Percentiles rank a stretch among this genome's conserved stretches.
These are phyloP conservation scores for Epipyxis sp. DNA, from an alignment of 108 stramenopile species.

Conservation along the genomic window DNA sequence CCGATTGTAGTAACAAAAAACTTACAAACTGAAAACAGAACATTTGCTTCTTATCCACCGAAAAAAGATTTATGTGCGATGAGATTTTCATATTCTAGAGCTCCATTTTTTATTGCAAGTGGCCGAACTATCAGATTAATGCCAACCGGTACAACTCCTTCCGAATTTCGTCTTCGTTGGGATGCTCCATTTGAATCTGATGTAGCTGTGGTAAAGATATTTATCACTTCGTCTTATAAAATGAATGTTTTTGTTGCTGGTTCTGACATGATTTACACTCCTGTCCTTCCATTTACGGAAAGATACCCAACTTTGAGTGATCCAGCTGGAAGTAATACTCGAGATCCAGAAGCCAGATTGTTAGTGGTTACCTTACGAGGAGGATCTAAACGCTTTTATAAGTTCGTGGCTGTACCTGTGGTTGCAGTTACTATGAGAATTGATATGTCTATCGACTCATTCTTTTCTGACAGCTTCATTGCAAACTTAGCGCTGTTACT, in stretches of 20 bases:
- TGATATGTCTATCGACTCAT: background rate
- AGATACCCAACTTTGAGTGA: slow-evolving; percentile 7
- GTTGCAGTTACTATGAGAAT: slow-evolving; percentile 27
- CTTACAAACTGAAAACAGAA: background rate
- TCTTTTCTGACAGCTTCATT: slow-evolving; percentile 10
- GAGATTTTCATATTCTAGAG: slow-evolving; percentile 24
- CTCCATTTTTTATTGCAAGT: background rate
- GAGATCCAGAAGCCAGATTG: slow-evolving; percentile 11
- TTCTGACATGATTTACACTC: background rate
- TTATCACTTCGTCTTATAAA: slow-evolving; percentile 3
- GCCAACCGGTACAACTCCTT: slow-evolving; percentile 1
- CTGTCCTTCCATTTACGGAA: background rate
- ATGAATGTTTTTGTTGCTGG: slow-evolving; percentile 23
- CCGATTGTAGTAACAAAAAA: background rate
- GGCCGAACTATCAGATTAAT: background rate
- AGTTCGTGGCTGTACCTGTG: background rate
- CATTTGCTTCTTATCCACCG: background rate
- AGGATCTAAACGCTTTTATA: slow-evolving; percentile 10
- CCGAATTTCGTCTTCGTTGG: background rate
- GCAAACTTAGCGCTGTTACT: slow-evolving; percentile 33
- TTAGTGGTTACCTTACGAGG: background rate
- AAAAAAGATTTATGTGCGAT: slow-evolving; percentile 30
- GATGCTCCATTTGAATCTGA: background rate
- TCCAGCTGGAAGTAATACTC: background rate
- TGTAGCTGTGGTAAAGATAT: background rate